phyloP scores from a whole-genome alignment of 768 basidiomycete species.

The Stropharia rugosoannulata region DNA sequence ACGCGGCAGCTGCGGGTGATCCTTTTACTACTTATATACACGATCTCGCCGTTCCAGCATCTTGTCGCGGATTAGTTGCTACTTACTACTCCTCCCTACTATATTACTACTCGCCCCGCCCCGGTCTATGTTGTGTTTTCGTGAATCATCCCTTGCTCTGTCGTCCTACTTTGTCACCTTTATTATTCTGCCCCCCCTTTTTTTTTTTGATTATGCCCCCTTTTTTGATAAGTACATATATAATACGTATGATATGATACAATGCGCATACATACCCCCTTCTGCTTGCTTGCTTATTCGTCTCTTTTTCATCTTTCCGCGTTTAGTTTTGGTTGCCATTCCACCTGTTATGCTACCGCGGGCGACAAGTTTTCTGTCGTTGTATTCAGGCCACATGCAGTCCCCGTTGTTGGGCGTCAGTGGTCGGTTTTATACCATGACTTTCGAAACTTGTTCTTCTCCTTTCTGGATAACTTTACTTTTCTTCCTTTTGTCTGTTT shows the following conservation, averaged over 20 bases:
- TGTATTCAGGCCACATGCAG: too few relatives aligned
- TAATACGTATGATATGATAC: background rate
- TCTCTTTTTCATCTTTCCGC: background rate
- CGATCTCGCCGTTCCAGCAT: background rate
- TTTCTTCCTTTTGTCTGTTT: constrained; percentile 1
- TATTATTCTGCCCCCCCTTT: background rate
- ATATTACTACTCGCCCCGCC: background rate
- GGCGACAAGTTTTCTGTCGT: too few relatives aligned
- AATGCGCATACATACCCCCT: background rate
- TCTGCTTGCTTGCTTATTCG: background rate
- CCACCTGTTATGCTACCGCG: too few relatives aligned
- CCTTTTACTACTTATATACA: background rate
- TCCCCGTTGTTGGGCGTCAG: too few relatives aligned
- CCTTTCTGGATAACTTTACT: background rate
- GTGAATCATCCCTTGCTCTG: constrained; percentile 2
- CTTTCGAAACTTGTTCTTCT: constrained; percentile 7
- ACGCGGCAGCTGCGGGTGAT: background rate
- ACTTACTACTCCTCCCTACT: background rate
- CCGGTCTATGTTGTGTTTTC: constrained; percentile 6
- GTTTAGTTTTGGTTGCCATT: too few relatives aligned
- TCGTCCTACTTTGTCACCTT: constrained; percentile 6
- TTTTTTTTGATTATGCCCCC: background rate
- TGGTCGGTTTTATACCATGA: background rate
- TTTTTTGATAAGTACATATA: too few relatives aligned
- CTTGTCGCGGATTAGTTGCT: background rate